phyloP scores from a whole-genome alignment of 2,329 filamentous ascomycete genomes.

The Fusarium subglutinans region DNA sequence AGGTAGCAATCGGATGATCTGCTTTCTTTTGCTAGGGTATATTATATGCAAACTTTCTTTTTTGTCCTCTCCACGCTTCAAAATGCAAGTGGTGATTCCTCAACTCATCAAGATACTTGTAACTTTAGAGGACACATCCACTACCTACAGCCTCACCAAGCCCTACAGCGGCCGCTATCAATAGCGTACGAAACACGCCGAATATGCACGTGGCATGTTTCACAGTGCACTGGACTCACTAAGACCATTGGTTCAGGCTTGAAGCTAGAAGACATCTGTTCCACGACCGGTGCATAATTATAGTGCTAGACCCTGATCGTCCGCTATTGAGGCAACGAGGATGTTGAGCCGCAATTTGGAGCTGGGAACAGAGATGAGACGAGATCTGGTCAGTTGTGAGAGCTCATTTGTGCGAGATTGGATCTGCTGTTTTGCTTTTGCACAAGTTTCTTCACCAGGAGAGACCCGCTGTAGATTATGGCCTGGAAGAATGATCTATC shows the following conservation, averaged over 20 bases:
- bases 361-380: background rate
- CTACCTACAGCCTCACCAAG: background rate
- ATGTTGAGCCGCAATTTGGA: background rate
- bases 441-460: background rate
- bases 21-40: background rate
- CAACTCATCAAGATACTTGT: background rate
- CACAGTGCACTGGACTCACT: background rate
- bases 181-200: background rate
- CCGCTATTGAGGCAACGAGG: background rate
- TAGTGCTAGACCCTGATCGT: background rate
- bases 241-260: background rate
- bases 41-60: background rate
- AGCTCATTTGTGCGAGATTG: background rate
- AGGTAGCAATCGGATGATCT: background rate
- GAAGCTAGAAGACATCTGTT: background rate
- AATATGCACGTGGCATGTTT: background rate
- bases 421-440: background rate
- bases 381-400: background rate
- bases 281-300: background rate
- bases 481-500: background rate
- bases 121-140: background rate
- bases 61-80: background rate
- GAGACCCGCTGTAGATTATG: background rate
- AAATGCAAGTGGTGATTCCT: background rate
- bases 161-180: background rate